A percentile compares a stretch with the other conserved stretches of the same genome.
These are phyloP conservation scores for Exserohilum turcica DNA, from an alignment of 2,329 filamentous ascomycete species.

Conservation along the genomic window DNA sequence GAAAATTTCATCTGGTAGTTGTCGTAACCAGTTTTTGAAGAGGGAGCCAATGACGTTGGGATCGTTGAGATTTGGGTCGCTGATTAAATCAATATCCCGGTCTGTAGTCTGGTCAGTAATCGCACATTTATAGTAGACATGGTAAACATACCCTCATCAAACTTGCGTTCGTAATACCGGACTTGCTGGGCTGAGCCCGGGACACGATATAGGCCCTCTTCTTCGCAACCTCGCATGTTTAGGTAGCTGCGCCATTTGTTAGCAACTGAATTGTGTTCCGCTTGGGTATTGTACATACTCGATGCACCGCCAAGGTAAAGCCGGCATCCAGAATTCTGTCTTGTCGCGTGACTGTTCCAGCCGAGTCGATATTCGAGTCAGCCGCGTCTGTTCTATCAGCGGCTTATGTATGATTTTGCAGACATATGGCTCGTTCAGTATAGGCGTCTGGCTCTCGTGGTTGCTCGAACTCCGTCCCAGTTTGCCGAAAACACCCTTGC, in stretches of 20 bases:
- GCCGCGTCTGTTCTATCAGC: constrained; percentile 84
- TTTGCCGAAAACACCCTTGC: constrained; percentile 83
- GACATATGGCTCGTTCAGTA: constrained; percentile 80
- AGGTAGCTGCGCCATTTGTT: constrained; percentile 65
- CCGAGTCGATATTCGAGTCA: constrained; percentile 87
- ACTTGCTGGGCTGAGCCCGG: constrained; percentile 89
- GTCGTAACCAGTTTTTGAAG: constrained; percentile 94
- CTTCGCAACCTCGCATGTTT: constrained; percentile 91
- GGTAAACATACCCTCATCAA: constrained; percentile 72
- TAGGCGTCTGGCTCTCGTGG: constrained; percentile 66
- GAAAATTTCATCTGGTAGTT: constrained; percentile 92
- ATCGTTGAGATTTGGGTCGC: constrained; percentile 86
- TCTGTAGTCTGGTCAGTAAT: constrained; percentile 56
- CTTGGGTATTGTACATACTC: constrained; percentile 62
- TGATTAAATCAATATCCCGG: constrained; percentile 86
- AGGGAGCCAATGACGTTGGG: constrained; percentile 96
- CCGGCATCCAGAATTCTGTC: constrained; percentile 99
- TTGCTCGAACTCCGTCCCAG: constrained; percentile 72
- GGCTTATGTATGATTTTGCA: constrained; percentile 85
- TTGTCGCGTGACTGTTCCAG: constrained; percentile 89
- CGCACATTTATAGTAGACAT: neutral
- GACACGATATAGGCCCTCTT: constrained; percentile 90
- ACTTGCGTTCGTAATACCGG: constrained; percentile 89
- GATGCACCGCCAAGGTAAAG: constrained; percentile 92
- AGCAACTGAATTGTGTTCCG: neutral